phyloP scores from a whole-genome alignment of 2,329 filamentous ascomycete genomes.

The Diaporthe aspalathi region DNA sequence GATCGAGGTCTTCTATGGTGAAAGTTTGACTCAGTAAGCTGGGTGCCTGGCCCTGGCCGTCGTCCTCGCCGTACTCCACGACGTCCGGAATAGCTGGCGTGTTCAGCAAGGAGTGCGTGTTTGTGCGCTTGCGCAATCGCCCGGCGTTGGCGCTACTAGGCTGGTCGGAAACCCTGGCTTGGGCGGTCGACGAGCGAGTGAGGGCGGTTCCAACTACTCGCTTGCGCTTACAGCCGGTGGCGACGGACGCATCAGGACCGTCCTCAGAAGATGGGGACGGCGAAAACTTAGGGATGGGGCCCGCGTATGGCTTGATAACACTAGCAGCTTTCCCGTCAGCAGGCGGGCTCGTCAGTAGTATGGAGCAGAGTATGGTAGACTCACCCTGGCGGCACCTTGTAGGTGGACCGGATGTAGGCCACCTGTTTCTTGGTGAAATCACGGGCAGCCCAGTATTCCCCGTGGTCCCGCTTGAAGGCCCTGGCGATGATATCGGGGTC shows the following conservation, averaged over 20 bases:
- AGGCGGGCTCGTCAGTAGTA: too few species aligned
- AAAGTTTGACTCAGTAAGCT: neutral
- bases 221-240: neutral
- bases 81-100: neutral
- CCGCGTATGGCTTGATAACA: conserved; percentile 16
- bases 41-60: neutral
- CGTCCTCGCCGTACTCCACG: neutral
- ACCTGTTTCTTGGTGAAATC: conserved; percentile 37
- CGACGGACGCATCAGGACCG: neutral
- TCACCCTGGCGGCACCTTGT: conserved; percentile 31
- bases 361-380: neutral
- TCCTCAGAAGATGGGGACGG: neutral
- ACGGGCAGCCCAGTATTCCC: conserved; percentile 18
- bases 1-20: neutral
- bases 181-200: neutral
- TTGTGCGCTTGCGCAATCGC: neutral
- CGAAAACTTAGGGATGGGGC: conserved; percentile 30
- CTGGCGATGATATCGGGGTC: conserved; percentile 23
- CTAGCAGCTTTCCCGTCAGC: neutral
- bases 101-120: neutral
- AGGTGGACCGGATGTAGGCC: conserved; percentile 31
- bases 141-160: neutral
- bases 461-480: conserved; percentile 34
- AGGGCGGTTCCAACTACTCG: too few species aligned
- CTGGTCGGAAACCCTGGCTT: neutral